These are phyloP conservation scores for Wickerhamomyces chaumierensis DNA, from an alignment of 805 yeast species.

Conservation along the genomic window DNA sequence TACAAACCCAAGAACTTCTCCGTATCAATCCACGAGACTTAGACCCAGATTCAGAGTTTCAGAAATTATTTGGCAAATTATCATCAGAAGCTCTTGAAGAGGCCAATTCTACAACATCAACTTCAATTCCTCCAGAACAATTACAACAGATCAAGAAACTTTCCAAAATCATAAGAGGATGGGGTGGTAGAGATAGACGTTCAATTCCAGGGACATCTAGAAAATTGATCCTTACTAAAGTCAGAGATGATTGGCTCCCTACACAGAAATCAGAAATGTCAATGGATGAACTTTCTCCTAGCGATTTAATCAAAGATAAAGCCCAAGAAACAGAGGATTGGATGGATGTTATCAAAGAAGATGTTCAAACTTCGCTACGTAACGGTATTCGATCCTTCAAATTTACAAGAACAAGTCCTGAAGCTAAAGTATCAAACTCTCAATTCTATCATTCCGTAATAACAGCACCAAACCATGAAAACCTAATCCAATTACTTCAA, in stretches of 20 bases:
- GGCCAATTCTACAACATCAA: slow-evolving; percentile 64
- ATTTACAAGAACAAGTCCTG: slow-evolving; percentile 29
- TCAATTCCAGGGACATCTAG: slow-evolving; percentile 66
- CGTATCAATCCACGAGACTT: slow-evolving; percentile 38
- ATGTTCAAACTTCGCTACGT: slow-evolving; percentile 25
- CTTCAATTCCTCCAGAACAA: slow-evolving; percentile 58
- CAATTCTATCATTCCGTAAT: slow-evolving; percentile 56
- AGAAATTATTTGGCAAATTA: slow-evolving; percentile 58
- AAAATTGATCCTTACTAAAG: slow-evolving; percentile 55
- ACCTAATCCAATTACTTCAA: slow-evolving; percentile 43
- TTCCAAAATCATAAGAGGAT: slow-evolving; percentile 51
- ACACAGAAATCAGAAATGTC: slow-evolving; percentile 46
- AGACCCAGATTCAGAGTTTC: slow-evolving; percentile 71
- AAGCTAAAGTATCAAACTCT: slow-evolving; percentile 23
- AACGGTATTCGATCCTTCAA: slow-evolving; percentile 46
- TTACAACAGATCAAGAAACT: slow-evolving; percentile 47
- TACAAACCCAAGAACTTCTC: slow-evolving; percentile 28
- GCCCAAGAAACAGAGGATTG: slow-evolving; percentile 27
- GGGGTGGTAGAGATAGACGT: slow-evolving; percentile 75
- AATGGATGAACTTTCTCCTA: slow-evolving; percentile 41
- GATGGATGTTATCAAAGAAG: slow-evolving; percentile 36
- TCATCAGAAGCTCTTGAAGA: slow-evolving; percentile 60
- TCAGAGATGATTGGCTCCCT: slow-evolving; percentile 76
- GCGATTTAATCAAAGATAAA: slow-evolving; percentile 28
- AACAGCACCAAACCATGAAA: slow-evolving; percentile 70